Percentiles rank a stretch among this genome's conserved stretches.
Conservation (phyloP, 441 rosid species). For the Erodium texanum region DNA sequence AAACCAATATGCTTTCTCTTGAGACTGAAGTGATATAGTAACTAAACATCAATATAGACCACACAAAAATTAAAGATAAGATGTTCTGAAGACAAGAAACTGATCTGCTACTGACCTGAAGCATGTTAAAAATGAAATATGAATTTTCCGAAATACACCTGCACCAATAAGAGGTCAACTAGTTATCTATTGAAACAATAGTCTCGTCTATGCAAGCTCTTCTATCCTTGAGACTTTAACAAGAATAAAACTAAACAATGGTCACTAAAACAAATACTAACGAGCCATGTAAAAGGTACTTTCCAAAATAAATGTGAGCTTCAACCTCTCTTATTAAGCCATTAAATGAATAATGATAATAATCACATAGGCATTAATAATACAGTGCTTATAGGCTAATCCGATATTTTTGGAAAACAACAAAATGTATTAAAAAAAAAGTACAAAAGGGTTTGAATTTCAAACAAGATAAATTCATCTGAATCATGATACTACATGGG, state of each 20-base stretch:
- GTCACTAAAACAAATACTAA: not conserved
- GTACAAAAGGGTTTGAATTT: not conserved
- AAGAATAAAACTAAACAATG: not conserved
- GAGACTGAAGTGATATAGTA: slow-evolving; percentile 3
- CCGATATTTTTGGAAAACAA: no score
- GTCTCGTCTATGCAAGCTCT: not conserved
- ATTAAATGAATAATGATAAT: no score
- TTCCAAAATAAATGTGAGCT: not conserved
- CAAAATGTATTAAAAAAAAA: no score
- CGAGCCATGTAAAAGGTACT: not conserved
- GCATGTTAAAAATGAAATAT: slow-evolving; percentile 74
- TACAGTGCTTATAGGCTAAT: no score
- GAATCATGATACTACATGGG: not conserved
- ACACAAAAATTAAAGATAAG: not conserved
- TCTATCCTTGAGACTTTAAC: not conserved
- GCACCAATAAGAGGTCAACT: slow-evolving; percentile 27
- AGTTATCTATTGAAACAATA: not conserved
- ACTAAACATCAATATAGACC: slow-evolving; percentile 6
- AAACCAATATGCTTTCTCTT: slow-evolving; percentile 9
- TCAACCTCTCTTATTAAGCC: not conserved
- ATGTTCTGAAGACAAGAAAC: not conserved
- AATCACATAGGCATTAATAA: no score
- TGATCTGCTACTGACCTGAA: slow-evolving; percentile 50
- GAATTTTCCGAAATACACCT: slow-evolving; percentile 83
- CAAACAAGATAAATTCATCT: not conserved